Evolutionary conservation across 2,329 filamentous ascomycete genomes (phyloP).

Genomic region (Ascochyta fabae): DNA sequence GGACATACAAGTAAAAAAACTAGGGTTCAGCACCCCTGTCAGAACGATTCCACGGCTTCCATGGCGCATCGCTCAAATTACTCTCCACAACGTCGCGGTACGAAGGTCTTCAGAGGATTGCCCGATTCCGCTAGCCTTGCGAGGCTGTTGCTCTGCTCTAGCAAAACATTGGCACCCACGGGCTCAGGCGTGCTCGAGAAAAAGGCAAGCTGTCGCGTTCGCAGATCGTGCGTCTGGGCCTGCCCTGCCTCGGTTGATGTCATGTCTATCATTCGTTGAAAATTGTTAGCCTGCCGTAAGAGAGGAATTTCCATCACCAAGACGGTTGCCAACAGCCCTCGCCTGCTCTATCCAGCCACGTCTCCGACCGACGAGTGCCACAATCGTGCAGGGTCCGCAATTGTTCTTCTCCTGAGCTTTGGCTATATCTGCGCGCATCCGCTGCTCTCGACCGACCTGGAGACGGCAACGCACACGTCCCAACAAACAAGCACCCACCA

Average conservation of each 20-base stretch:
- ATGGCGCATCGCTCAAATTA: constrained; percentile 6
- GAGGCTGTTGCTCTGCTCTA: constrained; percentile 9
- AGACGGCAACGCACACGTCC: constrained; percentile 22
- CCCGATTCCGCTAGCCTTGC: constrained; percentile 18
- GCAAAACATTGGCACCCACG: constrained; percentile 8
- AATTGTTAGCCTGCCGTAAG: constrained; percentile 17
- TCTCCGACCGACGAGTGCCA: constrained; percentile 27
- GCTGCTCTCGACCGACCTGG: constrained; percentile 9
- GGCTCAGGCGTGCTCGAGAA: constrained; percentile 1
- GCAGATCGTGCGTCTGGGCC: constrained; percentile 18
- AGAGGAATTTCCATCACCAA: constrained; percentile 24
- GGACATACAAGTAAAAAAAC: not conserved
- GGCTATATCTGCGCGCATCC: constrained; percentile 6
- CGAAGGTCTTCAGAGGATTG: constrained; percentile 1
- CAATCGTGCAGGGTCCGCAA: constrained; percentile 23
- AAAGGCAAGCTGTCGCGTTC: constrained; percentile 9
- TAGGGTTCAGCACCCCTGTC: constrained; percentile 15
- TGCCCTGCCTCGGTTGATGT: constrained; percentile 28
- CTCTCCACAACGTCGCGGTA: not conserved
- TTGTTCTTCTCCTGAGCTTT: constrained; percentile 14
- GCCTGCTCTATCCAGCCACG: constrained; percentile 32
- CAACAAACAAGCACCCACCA: constrained; percentile 13
- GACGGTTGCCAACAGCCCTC: constrained; percentile 19
- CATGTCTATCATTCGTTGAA: constrained; percentile 27
- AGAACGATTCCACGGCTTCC: not conserved